Conservation (phyloP, 306 rosid species). For the Abrus pulchellus region DNA sequence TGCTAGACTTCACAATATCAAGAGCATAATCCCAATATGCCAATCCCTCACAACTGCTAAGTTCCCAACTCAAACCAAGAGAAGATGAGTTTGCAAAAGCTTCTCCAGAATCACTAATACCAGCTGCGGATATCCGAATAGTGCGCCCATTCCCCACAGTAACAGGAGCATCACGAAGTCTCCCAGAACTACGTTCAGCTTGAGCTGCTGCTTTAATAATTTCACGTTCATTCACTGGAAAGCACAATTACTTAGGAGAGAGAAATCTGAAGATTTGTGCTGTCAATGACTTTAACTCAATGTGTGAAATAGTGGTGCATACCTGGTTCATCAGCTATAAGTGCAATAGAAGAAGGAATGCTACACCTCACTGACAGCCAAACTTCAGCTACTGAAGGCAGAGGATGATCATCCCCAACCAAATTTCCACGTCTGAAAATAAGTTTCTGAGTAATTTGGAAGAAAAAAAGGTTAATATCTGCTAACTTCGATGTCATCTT, state of each 20-base stretch:
- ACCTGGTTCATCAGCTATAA: conserved; percentile 91
- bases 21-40: conserved; percentile 76
- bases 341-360: conserved; percentile 77
- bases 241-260: conserved; percentile 46
- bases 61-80: conserved; percentile 86
- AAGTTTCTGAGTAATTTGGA: conserved; percentile 74
- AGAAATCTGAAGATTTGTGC: conserved; percentile 32
- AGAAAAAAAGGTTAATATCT: conserved; percentile 37
- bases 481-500: conserved; percentile 18
- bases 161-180: conserved; percentile 64
- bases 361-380: conserved; percentile 64
- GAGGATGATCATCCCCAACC: conserved; percentile 90
- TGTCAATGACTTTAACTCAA: conserved; percentile 39
- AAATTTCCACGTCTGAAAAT: conserved; percentile 82
- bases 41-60: conserved; percentile 73
- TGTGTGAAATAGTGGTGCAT: conserved; percentile 38
- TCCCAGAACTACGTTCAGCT: conserved; percentile 70
- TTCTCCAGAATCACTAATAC: conserved; percentile 73
- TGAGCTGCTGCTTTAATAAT: conserved; percentile 69
- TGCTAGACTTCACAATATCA: conserved; percentile 56
- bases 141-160: conserved; percentile 91
- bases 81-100: conserved; percentile 94
- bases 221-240: conserved; percentile 68
- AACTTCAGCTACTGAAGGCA: conserved; percentile 72
- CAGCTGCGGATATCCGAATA: conserved; percentile 81